Conservation (phyloP, 1,284 basidiomycete species). For the Phylloporus gajari region DNA sequence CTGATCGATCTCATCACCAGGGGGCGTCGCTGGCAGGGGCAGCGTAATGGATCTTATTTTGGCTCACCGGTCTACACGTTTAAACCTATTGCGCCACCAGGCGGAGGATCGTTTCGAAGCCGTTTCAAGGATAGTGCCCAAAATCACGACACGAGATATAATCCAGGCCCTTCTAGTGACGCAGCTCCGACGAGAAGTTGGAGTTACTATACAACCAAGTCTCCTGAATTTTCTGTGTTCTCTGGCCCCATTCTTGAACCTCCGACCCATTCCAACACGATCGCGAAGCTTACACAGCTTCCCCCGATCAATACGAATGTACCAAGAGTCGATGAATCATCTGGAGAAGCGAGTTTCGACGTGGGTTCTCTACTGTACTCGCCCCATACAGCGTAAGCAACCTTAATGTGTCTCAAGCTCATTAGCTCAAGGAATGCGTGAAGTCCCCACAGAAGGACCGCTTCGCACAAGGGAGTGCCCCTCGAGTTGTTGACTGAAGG, state of each 20-base stretch:
- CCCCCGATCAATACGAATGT: conserved; percentile 12
- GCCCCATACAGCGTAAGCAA: conserved; percentile 24
- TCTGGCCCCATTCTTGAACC: conserved; percentile 22
- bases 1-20: conserved; percentile 27
- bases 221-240: conserved; percentile 18
- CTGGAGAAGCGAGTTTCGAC: conserved; percentile 24
- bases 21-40: conserved; percentile 19
- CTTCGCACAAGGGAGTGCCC: conserved; percentile 26
- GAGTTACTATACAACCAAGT: conserved; percentile 28
- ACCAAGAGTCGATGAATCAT: not conserved
- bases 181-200: conserved; percentile 5
- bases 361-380: conserved; percentile 18
- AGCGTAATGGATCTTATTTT: conserved; percentile 25
- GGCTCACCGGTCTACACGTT: conserved; percentile 17
- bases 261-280: conserved; percentile 17
- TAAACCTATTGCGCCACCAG: not conserved
- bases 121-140: not conserved
- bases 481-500: conserved; percentile 21
- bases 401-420: not conserved
- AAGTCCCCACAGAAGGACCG: too few species aligned
- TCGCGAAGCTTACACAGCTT: not conserved
- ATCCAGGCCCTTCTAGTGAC: not conserved
- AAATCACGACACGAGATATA: not conserved
- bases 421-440: too few species aligned
- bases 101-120: not conserved